A percentile compares a stretch with the other conserved stretches of the same genome.
phyloP scores from a whole-genome alignment of 2,329 filamentous ascomycete species.

The Pestalotiopsis sp. region DNA sequence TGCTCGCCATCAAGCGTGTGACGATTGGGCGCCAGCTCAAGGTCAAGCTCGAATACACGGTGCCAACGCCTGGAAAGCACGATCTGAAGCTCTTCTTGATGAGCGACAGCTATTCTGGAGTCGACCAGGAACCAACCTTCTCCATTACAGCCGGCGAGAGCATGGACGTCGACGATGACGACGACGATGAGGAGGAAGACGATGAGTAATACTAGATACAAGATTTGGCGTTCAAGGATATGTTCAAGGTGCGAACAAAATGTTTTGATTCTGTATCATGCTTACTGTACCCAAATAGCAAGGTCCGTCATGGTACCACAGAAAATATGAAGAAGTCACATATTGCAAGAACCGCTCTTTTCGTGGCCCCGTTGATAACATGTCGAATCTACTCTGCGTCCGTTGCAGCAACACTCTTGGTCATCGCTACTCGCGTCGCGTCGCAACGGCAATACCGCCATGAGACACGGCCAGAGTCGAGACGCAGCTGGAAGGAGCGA shows the following conservation, averaged over 20 bases:
- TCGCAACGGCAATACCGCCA: not conserved
- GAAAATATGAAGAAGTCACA: not conserved
- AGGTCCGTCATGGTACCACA: not conserved
- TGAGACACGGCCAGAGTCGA: not conserved
- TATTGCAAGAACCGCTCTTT: not conserved
- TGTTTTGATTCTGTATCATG: slow-evolving; percentile 25
- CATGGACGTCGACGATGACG: slow-evolving; percentile 92
- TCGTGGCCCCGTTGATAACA: not conserved
- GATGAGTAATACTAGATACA: slow-evolving; percentile 54
- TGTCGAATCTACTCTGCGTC: too few relatives aligned
- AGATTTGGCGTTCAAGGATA: slow-evolving; percentile 6
- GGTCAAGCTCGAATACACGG: slow-evolving; percentile 83
- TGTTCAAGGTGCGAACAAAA: slow-evolving; percentile 26
- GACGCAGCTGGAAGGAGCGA: slow-evolving; percentile 5
- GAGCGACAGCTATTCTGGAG: slow-evolving; percentile 95
- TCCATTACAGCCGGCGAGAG: slow-evolving; percentile 84
- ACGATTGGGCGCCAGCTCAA: slow-evolving; percentile 81
- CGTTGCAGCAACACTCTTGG: too few relatives aligned
- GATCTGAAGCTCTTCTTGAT: slow-evolving; percentile 91
- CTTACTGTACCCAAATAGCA: slow-evolving; percentile 36
- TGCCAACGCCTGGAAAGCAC: slow-evolving; percentile 82
- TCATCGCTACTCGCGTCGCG: too few relatives aligned
- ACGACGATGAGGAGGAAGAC: slow-evolving; percentile 72
- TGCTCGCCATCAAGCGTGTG: slow-evolving; percentile 93
- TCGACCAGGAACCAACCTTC: slow-evolving; percentile 94